phyloP scores from a whole-genome alignment of 73 alveolate species.

The Tetrahymena elliotti region DNA sequence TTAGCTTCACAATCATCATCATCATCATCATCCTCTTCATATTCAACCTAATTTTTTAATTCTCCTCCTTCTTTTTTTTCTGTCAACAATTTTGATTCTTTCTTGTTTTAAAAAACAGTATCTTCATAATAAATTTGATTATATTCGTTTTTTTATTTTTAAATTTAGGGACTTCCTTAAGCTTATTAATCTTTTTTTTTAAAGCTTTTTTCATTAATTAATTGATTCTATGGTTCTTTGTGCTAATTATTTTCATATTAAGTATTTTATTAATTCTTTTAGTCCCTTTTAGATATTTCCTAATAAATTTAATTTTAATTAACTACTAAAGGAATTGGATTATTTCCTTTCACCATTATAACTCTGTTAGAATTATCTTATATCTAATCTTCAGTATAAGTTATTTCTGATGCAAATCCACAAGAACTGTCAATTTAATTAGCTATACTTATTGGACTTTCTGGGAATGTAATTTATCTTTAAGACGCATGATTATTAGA shows the following conservation, averaged over 20 bases:
- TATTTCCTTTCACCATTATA: background rate
- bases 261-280: background rate
- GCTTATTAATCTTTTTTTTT: background rate
- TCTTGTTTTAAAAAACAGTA: no score
- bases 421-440: background rate
- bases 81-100: background rate
- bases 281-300: background rate
- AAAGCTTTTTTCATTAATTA: background rate
- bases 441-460: background rate
- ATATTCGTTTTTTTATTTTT: background rate
- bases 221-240: background rate
- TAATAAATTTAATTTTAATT: background rate
- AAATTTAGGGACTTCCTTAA: background rate
- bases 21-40: background rate
- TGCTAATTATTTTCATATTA: background rate
- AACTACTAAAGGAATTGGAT: background rate
- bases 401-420: background rate
- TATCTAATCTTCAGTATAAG: background rate
- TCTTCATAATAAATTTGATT: background rate
- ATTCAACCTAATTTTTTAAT: no score
- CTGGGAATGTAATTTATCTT: background rate
- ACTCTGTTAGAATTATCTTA: background rate
- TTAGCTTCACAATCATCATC: background rate
- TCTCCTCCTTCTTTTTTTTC: background rate
- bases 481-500: background rate